A percentile compares a stretch with the other conserved stretches of the same genome.
Evolutionary conservation across 352 stramenopile genomes (phyloP).

Genomic region (Globisporangium takayamanum): DNA sequence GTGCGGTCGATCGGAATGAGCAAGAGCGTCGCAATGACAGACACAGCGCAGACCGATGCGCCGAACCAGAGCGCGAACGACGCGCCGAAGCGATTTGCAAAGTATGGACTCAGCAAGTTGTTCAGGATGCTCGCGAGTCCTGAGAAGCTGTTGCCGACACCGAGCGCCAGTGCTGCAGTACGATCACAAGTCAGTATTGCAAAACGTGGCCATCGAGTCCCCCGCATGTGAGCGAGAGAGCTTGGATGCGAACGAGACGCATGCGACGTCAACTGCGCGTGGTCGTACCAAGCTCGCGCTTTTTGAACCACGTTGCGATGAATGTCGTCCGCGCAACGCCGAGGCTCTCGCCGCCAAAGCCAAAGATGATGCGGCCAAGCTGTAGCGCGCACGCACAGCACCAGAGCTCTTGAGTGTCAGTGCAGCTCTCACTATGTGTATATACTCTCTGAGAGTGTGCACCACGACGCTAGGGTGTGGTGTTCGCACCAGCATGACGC

Average conservation of each 20-base stretch:
- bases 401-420: not conserved
- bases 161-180: slow-evolving; percentile 64
- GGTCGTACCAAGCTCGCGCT: slow-evolving; percentile 50
- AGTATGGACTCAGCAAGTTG: slow-evolving; percentile 55
- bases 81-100: slow-evolving; percentile 50
- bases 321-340: slow-evolving; percentile 68
- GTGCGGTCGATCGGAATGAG: slow-evolving; percentile 48
- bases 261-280: not conserved
- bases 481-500: slow-evolving; percentile 29
- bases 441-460: no score
- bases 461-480: no score
- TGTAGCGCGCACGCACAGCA: slow-evolving; percentile 23
- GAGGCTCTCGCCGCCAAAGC: slow-evolving; percentile 77
- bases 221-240: no score
- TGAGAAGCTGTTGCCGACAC: slow-evolving; percentile 62
- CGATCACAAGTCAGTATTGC: no score
- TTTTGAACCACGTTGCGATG: slow-evolving; percentile 78
- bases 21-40: slow-evolving; percentile 35
- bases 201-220: no score
- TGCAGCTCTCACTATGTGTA: not conserved
- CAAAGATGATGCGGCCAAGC: slow-evolving; percentile 74
- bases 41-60: slow-evolving; percentile 35
- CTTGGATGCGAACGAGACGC: no score
- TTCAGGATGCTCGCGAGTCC: slow-evolving; percentile 78
- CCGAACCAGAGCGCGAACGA: slow-evolving; percentile 65